phyloP scores from a whole-genome alignment of 192 early-diverging fungal genomes.

The Dimargaris cristalligena region DNA sequence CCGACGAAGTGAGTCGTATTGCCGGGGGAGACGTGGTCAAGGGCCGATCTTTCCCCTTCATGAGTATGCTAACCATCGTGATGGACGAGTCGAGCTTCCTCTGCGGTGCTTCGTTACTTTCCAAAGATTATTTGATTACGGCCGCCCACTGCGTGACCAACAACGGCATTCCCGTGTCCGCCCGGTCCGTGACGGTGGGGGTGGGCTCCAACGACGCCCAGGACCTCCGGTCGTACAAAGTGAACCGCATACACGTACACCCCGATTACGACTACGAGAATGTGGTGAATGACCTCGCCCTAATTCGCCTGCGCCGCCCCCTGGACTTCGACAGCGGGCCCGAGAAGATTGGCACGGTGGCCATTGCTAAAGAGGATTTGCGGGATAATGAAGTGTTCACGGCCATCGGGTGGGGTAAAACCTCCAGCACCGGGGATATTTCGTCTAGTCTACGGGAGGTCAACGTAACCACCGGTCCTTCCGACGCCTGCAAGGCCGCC shows the following conservation, averaged over 20 bases:
- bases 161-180: background rate
- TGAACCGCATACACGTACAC: constrained; percentile 20
- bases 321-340: constrained; percentile 10
- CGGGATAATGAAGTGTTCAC: constrained; percentile 21
- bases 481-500: constrained; percentile 13
- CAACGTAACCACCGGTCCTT: constrained; percentile 18
- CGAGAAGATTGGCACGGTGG: constrained; percentile 15
- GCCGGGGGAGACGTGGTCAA: background rate
- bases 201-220: constrained; percentile 5
- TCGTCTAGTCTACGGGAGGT: constrained; percentile 14
- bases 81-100: too few species aligned
- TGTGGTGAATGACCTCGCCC: constrained; percentile 30
- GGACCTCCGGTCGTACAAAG: constrained; percentile 13
- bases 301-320: constrained; percentile 15
- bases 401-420: constrained; percentile 18
- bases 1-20: background rate
- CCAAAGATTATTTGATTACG: constrained; percentile 1
- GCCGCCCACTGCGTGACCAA: constrained; percentile 10
- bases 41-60: constrained; percentile 6
- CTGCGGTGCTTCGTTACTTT: background rate
- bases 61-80: background rate
- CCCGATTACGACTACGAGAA: constrained; percentile 27
- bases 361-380: constrained; percentile 14
- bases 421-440: constrained; percentile 18
- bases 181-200: background rate